Base-by-base conservation (phyloP, 208 protist species). In the Balamuthia mandrillaris region DNA sequence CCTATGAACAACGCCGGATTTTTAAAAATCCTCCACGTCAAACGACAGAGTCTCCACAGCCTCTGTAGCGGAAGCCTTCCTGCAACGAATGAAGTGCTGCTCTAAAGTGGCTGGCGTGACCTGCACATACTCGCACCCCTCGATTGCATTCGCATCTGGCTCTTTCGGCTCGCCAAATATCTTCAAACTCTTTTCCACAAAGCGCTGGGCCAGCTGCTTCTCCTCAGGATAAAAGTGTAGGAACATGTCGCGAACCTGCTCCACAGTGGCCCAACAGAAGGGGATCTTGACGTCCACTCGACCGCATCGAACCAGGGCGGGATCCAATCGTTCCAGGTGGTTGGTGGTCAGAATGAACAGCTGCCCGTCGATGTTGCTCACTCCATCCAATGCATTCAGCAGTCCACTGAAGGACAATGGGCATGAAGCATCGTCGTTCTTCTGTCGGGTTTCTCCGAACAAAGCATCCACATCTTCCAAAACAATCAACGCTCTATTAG, bases 261-360 rank as follows among this genome's bases (percentile, higher is more conserved):
- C 42, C 0, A 41, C 18, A 16, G 92, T 87, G 4, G 96, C 85
- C 39, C 92, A 88, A 1, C 93, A 93, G 47, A 98, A 88, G 61
- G 95, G 88, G 10, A 96, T 70, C 83, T 96, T 96, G 47, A 97
- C 90, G 88, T 98, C 97, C 9, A 96, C 94, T 0, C 97, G 90
- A 5, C 97, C 97, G 0, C 96, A 96, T 16, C 97, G 92, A 58
- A 98, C 97, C 2, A 98, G 89, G 0, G 97, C 96, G 3, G 93
- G 92, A 85, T 97, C 95, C 1, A 98, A 89, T 51, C 92, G 86
- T 44, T 98, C 96, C n/a, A 97, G 90, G 88, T 98, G 96, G 86
- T 98, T 98, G 12, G 97, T 98, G 7, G 97, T 98, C 94, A 98
- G 96, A 88, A 98, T 97, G 27, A 98, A 88, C 3, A 98, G 52